phyloP scores from a whole-genome alignment of 2,329 filamentous ascomycete genomes.

The Beauveria asiatica region DNA sequence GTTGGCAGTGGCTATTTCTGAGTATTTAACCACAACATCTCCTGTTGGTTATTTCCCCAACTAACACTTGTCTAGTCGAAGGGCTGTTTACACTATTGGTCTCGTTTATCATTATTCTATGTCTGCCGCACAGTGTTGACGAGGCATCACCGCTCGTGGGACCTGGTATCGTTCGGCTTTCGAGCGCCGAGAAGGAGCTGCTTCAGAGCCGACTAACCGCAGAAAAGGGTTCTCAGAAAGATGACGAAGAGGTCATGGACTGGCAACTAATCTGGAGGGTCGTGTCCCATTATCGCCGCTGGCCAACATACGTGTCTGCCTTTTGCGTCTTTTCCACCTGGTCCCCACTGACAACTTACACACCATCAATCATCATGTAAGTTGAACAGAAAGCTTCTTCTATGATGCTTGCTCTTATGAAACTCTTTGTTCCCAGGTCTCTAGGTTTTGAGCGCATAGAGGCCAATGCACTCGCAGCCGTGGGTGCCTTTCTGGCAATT shows the following conservation, averaged over 20 bases:
- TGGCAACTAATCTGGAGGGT: conserved; percentile 34
- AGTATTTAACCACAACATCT: conserved; percentile 20
- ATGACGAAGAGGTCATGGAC: conserved; percentile 28
- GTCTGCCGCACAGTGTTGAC: background rate
- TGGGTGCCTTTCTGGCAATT: conserved; percentile 35
- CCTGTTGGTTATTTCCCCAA: background rate
- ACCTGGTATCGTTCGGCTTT: conserved; percentile 30
- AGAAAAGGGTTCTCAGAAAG: background rate
- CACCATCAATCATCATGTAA: conserved; percentile 35
- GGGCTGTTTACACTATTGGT: background rate
- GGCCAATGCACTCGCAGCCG: conserved; percentile 39
- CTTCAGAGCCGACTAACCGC: background rate
- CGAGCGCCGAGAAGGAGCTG: background rate
- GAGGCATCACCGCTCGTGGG: conserved; percentile 24
- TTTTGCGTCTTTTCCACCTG: conserved; percentile 44
- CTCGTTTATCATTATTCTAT: background rate
- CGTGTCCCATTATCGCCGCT: conserved; percentile 34
- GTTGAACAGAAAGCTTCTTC: background rate
- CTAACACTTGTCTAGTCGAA: background rate
- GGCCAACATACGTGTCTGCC: conserved; percentile 40
- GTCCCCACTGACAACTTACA: conserved; percentile 43
- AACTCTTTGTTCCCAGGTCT: background rate
- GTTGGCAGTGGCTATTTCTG: conserved; percentile 45
- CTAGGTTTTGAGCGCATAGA: conserved; percentile 36
- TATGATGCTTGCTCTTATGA: too few species aligned